Evolutionary conservation across 495 filamentous ascomycete species (phyloP).

Genomic region (Xanthoparmelia taractica): DNA sequence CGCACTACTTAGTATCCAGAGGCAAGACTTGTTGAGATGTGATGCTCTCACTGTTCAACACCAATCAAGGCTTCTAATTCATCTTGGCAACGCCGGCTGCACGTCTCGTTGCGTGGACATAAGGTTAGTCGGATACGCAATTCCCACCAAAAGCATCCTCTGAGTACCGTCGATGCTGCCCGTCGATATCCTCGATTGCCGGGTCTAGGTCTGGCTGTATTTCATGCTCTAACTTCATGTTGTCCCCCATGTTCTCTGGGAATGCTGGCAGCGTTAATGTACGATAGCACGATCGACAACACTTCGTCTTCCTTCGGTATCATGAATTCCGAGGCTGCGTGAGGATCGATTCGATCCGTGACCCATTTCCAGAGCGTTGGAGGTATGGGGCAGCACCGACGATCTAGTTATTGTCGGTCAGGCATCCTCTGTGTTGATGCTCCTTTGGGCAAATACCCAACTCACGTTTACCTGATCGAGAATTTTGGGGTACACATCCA

Average conservation of each 20-base stretch:
- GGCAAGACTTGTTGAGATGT: background rate
- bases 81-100: background rate
- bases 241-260: constrained; percentile 5
- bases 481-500: constrained; percentile 7
- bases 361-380: constrained; percentile 12
- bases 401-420: background rate
- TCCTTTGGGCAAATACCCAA: background rate
- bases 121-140: background rate
- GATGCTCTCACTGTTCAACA: background rate
- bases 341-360: constrained; percentile 10
- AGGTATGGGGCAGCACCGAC: constrained; percentile 6
- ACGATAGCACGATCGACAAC: background rate
- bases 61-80: background rate
- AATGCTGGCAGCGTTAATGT: background rate
- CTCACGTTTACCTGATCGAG: constrained; percentile 2
- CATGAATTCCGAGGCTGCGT: constrained; percentile 8
- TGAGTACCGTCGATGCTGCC: background rate
- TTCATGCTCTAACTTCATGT: background rate
- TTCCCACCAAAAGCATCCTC: background rate
- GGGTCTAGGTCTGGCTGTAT: constrained; percentile 1
- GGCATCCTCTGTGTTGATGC: background rate
- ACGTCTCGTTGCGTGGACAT: background rate
- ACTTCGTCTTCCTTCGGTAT: background rate
- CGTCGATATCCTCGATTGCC: background rate
- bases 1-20: background rate